phyloP scores from a whole-genome alignment of 2,329 filamentous ascomycete genomes.

The Aspergillus sp. region DNA sequence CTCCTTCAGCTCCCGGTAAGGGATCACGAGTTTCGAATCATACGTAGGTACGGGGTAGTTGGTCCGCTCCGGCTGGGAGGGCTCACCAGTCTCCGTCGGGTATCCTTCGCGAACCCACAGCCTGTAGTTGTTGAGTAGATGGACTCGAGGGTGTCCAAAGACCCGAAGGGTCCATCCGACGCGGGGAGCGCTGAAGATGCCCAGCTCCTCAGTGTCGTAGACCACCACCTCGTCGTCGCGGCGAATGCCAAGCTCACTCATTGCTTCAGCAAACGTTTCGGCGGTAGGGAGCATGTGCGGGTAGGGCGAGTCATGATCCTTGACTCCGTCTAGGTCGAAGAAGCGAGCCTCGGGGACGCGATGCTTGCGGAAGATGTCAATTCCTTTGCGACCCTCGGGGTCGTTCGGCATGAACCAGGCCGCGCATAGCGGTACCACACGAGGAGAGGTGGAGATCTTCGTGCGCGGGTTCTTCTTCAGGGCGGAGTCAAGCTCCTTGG shows the following conservation, averaged over 20 bases:
- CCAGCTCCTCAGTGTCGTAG: slow-evolving; percentile 87
- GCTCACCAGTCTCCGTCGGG: slow-evolving; percentile 73
- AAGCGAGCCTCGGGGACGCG: slow-evolving; percentile 89
- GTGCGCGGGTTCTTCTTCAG: slow-evolving; percentile 79
- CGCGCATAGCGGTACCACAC: slow-evolving; percentile 85
- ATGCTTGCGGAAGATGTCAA: slow-evolving; percentile 75
- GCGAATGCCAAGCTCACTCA: slow-evolving; percentile 84
- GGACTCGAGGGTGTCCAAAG: slow-evolving; percentile 86
- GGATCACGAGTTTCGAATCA: slow-evolving; percentile 66
- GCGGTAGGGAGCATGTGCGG: slow-evolving; percentile 93
- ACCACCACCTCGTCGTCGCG: slow-evolving; percentile 89
- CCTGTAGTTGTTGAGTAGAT: slow-evolving; percentile 93
- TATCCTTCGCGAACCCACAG: slow-evolving; percentile 85
- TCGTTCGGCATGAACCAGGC: slow-evolving; percentile 98
- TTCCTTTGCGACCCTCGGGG: slow-evolving; percentile 69
- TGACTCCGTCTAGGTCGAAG: slow-evolving; percentile 92
- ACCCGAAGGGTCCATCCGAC: slow-evolving; percentile 91
- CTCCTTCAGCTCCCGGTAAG: slow-evolving; percentile 79
- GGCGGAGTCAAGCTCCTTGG: slow-evolving; percentile 76
- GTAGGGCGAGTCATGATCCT: slow-evolving; percentile 83
- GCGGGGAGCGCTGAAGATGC: slow-evolving; percentile 90
- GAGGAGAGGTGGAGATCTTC: slow-evolving; percentile 76
- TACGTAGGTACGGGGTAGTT: slow-evolving; percentile 58
- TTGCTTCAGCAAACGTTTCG: slow-evolving; percentile 78
- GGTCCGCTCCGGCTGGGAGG: slow-evolving; percentile 41